phyloP scores from a whole-genome alignment of 2,329 filamentous ascomycete species.

The Didymella pinodella region DNA sequence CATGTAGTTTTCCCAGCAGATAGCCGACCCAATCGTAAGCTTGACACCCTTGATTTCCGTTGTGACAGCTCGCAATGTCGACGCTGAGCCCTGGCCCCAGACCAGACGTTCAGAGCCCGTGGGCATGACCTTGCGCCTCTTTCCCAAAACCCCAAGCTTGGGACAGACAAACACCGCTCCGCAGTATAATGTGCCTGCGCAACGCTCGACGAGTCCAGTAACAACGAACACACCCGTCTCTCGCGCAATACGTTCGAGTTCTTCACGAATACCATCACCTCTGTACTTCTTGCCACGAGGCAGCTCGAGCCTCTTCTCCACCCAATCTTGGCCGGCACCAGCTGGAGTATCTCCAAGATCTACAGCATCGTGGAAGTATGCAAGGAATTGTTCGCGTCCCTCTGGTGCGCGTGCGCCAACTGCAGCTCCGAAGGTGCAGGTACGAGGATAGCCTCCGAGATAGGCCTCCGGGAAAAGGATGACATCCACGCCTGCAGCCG shows the following conservation, averaged over 20 bases:
- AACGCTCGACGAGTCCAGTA: constrained; percentile 78
- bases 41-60: constrained; percentile 80
- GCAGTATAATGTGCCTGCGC: constrained; percentile 86
- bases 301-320: constrained; percentile 66
- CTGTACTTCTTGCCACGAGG: constrained; percentile 58
- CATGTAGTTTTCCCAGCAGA: constrained; percentile 99
- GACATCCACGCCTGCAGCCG: constrained; percentile 67
- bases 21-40: constrained; percentile 83
- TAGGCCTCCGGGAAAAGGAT: constrained; percentile 92
- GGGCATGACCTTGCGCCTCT: constrained; percentile 92
- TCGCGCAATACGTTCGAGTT: constrained; percentile 75
- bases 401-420: constrained; percentile 72
- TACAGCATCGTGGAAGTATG: constrained; percentile 79
- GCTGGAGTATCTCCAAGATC: constrained; percentile 81
- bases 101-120: constrained; percentile 84
- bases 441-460: constrained; percentile 89
- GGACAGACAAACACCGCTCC: constrained; percentile 84
- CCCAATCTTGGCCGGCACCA: constrained; percentile 77
- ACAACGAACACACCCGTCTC: constrained; percentile 85
- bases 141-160: constrained; percentile 74
- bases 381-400: constrained; percentile 82
- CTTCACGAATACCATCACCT: constrained; percentile 81
- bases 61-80: constrained; percentile 79
- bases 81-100: constrained; percentile 86
- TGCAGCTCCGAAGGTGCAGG: constrained; percentile 76